Evolutionary conservation across 805 yeast genomes (phyloP), one percentile per base, ranked within the genome.

Genomic region (Barnettozyma sp.): DNA sequence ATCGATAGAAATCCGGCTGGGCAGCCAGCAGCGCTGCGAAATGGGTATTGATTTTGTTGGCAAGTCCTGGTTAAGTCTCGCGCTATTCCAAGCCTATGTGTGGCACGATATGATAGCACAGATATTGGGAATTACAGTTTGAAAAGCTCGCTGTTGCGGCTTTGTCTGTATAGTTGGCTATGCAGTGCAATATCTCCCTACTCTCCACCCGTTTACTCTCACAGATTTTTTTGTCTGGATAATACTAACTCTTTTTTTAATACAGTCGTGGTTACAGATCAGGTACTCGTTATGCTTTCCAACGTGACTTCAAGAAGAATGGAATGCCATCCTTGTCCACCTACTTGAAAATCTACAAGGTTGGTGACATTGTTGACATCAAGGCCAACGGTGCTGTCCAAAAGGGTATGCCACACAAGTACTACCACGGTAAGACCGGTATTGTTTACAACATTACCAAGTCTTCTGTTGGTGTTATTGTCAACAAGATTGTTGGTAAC

Each of bases 401-500:
- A 70, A 88, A 90, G 82, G 97, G 97, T 85, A 86, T 92, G 96
- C 98, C 98, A 70, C 95, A 86, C 87, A 92, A 92, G 78, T 88
- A 77, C 83, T 92, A 92, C 96, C 97, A 92, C 80, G 98, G 98
- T 74, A 92, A 88, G 82, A 92, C 98, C 55, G 98, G 98, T 82
- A 85, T 92, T 59, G 79, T 92, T 54, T 92, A 79, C 95, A 92
- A 92, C 81, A 94, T 92, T 57, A 90, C 98, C 82, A 92, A 85
- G 80, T 73, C 95, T 49, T 76, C 98, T 52, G 97, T 92, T 54
- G 98, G 98, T 82, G 92, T 92, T 59, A 85, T 92, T 63, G 70
- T 92, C 68, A 83, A 92, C 94, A 92, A 92, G 83, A 79, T 88
- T 69, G 97, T 92, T 61, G 97, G 97, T 71, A 73, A 83, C 94